A percentile compares a stretch with the other conserved stretches of the same genome.
Conservation (phyloP, 176 grass and related monocot genomes). For the Panicum miliaceum region DNA sequence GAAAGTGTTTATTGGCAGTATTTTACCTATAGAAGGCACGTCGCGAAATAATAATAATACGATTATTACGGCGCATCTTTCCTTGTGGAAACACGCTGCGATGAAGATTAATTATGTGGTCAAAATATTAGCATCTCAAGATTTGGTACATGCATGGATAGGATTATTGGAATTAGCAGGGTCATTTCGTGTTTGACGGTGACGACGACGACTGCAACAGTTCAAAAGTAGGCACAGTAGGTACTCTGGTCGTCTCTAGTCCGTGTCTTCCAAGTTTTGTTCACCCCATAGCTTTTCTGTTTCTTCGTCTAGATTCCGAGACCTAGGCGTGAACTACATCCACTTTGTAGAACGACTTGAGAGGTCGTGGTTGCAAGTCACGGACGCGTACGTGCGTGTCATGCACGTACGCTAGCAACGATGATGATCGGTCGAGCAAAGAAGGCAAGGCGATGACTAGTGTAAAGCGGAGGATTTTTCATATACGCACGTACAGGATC, state of each 20-base stretch:
- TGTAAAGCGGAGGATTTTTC: too few species aligned
- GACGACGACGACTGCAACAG: too few species aligned
- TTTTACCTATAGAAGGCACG: too few species aligned
- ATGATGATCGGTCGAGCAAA: too few species aligned
- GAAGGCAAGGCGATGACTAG: too few species aligned
- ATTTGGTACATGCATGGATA: not conserved
- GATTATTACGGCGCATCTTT: not conserved
- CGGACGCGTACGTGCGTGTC: not conserved
- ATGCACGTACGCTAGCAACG: not conserved
- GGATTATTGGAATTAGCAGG: not conserved
- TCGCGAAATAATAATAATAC: not conserved
- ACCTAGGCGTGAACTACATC: not conserved
- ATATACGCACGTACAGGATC: too few species aligned
- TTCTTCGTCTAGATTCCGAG: not conserved
- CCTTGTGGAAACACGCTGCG: not conserved
- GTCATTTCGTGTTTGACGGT: conserved; percentile 17
- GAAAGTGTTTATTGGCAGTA: too few species aligned
- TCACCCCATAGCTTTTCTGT: not conserved
- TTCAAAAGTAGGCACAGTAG: too few species aligned
- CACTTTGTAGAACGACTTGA: not conserved
- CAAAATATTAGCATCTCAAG: not conserved
- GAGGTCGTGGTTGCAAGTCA: not conserved
- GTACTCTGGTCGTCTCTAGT: too few species aligned
- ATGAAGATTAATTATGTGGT: not conserved
- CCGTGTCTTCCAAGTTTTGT: conserved; percentile 8